phyloP scores from a whole-genome alignment of 441 rosid genomes.

The Gossypium lobatum region DNA sequence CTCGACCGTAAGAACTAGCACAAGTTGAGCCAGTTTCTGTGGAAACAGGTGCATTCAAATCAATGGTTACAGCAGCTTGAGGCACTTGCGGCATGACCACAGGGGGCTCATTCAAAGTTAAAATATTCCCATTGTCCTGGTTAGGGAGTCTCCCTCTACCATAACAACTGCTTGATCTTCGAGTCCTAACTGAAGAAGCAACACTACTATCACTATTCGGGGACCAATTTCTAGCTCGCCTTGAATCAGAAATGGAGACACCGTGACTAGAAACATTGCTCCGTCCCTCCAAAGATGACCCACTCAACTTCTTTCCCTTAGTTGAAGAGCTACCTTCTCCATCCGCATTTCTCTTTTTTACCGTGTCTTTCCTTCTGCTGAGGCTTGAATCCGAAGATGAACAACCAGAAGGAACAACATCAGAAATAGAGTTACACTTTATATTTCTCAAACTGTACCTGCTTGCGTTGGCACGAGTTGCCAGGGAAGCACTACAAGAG shows the following conservation, averaged over 20 bases:
- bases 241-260: conserved; percentile 53
- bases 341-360: conserved; percentile 45
- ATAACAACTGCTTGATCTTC: conserved; percentile 38
- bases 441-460: conserved; percentile 50
- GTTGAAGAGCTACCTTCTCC: conserved; percentile 64
- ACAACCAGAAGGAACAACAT: conserved; percentile 43
- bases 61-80: conserved; percentile 40
- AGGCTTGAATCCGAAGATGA: conserved; percentile 45
- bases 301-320: conserved; percentile 50
- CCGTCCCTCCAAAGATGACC: conserved; percentile 34
- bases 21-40: conserved; percentile 24
- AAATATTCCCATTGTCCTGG: conserved; percentile 42
- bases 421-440: conserved; percentile 55
- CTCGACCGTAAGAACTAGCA: conserved; percentile 25
- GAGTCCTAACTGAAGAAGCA: conserved; percentile 48
- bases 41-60: conserved; percentile 41
- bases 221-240: conserved; percentile 44
- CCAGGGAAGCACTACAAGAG: conserved; percentile 38
- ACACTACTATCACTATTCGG: conserved; percentile 36
- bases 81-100: conserved; percentile 32
- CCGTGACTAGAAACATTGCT: conserved; percentile 37
- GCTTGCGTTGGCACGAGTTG: conserved; percentile 30
- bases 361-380: conserved; percentile 34
- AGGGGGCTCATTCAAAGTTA: conserved; percentile 26
- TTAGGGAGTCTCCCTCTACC: conserved; percentile 37